phyloP scores from a whole-genome alignment of 192 early-diverging fungal species.

The Coemansia sp. region DNA sequence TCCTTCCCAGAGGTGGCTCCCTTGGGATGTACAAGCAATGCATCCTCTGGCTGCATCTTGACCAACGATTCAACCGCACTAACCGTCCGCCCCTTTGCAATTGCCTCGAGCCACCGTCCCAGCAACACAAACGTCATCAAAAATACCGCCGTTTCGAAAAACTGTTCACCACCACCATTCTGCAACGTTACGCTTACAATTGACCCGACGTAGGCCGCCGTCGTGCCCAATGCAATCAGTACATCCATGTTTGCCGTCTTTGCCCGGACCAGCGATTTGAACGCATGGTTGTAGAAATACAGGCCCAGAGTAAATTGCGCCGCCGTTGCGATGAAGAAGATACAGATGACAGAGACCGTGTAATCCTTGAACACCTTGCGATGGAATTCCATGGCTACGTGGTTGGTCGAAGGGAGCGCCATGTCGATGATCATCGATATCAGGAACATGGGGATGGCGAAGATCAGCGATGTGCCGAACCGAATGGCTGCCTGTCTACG shows the following conservation, averaged over 20 bases:
- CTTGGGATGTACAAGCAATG: conserved; percentile 23
- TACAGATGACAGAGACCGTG: conserved; percentile 51
- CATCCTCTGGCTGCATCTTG: conserved; percentile 56
- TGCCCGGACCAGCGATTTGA: conserved; percentile 72
- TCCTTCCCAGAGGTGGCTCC: conserved; percentile 7
- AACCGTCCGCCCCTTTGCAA: conserved; percentile 86
- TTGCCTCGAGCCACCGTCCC: conserved; percentile 89
- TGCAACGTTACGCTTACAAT: conserved; percentile 61
- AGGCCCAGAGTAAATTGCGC: conserved; percentile 86
- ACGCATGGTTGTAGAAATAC: conserved; percentile 79
- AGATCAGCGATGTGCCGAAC: conserved; percentile 63
- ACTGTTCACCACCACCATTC: conserved; percentile 66
- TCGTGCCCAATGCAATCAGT: conserved; percentile 82
- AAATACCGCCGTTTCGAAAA: conserved; percentile 92
- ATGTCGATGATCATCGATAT: conserved; percentile 62
- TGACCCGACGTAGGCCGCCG: conserved; percentile 80
- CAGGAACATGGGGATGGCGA: conserved; percentile 78
- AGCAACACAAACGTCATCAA: conserved; percentile 91
- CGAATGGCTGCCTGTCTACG: conserved; percentile 66
- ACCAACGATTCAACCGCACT: conserved; percentile 76
- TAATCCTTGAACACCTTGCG: conserved; percentile 45
- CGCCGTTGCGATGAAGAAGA: conserved; percentile 75
- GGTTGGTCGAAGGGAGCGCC: conserved; percentile 38
- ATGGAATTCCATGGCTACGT: conserved; percentile 35
- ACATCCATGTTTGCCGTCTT: conserved; percentile 94